phyloP scores from a whole-genome alignment of 2,329 filamentous ascomycete species.

The Truncatella angustata region DNA sequence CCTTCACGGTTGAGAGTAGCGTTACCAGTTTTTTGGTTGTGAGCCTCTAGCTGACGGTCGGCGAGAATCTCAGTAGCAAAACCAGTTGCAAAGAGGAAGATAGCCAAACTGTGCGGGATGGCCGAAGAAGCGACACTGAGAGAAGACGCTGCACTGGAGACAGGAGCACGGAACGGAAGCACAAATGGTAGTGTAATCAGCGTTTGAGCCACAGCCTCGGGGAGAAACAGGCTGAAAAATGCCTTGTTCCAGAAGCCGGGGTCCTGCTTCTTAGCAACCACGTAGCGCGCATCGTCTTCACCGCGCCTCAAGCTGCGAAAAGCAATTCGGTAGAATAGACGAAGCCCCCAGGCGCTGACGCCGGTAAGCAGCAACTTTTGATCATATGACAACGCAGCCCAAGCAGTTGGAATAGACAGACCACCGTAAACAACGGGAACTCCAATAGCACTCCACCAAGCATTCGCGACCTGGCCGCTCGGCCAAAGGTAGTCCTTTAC shows the following conservation, averaged over 20 bases:
- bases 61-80: conserved; percentile 54
- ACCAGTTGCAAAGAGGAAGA: conserved; percentile 55
- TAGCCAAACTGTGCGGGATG: conserved; percentile 38
- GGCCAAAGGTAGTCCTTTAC: conserved; percentile 61
- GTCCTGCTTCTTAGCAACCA: conserved; percentile 45
- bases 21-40: conserved; percentile 38
- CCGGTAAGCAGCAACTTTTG: conserved; percentile 54
- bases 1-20: conserved; percentile 48
- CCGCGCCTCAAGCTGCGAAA: conserved; percentile 47
- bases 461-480: conserved; percentile 50
- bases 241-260: conserved; percentile 55
- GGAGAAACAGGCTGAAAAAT: conserved; percentile 51
- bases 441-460: conserved; percentile 59
- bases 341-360: conserved; percentile 55
- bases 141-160: conserved; percentile 31
- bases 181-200: conserved; percentile 56
- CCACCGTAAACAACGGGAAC: conserved; percentile 43
- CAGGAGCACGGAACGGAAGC: conserved; percentile 46
- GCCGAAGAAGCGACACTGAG: conserved; percentile 25
- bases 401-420: conserved; percentile 42
- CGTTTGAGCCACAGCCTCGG: conserved; percentile 54
- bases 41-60: conserved; percentile 52
- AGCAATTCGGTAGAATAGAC: conserved; percentile 53
- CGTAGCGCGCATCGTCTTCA: conserved; percentile 56
- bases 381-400: conserved; percentile 46